Evolutionary conservation across 116 monocot genomes (phyloP).

Genomic region (Trichopus zeylanicus): DNA sequence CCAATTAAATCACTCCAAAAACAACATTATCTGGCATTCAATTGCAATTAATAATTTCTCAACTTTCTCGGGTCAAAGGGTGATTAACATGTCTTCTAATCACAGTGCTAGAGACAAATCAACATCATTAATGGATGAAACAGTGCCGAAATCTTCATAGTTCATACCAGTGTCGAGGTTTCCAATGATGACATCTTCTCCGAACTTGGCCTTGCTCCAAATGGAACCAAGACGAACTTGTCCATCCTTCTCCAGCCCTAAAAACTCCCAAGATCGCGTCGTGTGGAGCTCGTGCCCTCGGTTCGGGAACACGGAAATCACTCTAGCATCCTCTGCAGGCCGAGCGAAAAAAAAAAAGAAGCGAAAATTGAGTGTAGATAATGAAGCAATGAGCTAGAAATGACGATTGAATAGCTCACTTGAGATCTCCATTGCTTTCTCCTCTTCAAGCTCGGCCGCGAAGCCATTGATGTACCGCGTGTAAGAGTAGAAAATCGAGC

Average conservation of each 20-base stretch:
- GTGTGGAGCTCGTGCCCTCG: slow-evolving; percentile 41
- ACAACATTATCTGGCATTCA: neutral
- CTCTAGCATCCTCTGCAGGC: slow-evolving; percentile 27
- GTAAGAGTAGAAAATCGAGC: slow-evolving; percentile 33
- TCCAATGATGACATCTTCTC: slow-evolving; percentile 47
- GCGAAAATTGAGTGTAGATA: neutral
- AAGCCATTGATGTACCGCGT: slow-evolving; percentile 37
- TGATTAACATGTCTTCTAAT: too few species aligned
- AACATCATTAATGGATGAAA: neutral
- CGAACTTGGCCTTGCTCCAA: slow-evolving; percentile 42
- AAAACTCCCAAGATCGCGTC: slow-evolving; percentile 61
- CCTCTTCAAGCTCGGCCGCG: slow-evolving; percentile 29
- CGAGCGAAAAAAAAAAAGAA: neutral
- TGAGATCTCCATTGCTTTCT: slow-evolving; percentile 31
- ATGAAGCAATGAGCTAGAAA: neutral
- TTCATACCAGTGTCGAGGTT: slow-evolving; percentile 47
- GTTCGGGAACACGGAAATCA: slow-evolving; percentile 55
- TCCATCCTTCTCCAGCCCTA: slow-evolving; percentile 35
- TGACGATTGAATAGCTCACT: slow-evolving; percentile 10
- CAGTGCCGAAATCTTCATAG: neutral
- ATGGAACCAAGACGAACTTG: slow-evolving; percentile 26
- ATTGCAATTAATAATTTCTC: neutral
- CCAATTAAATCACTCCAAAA: neutral
- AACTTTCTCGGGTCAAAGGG: neutral
- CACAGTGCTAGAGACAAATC: neutral